Evolutionary conservation across 805 yeast genomes (phyloP).

Genomic region (Pichia occidentalis): DNA sequence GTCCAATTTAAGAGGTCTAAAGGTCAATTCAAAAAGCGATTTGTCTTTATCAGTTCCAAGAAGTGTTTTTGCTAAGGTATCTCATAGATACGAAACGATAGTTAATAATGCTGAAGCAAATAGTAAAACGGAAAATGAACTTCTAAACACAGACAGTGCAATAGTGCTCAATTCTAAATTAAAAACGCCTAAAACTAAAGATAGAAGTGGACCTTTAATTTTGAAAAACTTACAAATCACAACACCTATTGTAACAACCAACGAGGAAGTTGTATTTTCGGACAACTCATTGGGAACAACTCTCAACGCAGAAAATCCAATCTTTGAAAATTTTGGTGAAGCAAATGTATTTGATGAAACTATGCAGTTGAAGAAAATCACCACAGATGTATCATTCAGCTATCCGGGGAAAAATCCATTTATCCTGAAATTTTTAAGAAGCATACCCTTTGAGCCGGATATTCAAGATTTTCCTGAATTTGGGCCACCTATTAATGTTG

Average conservation of each 20-base stretch:
- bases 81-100: slow-evolving; percentile 13
- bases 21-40: not conserved
- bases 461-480: slow-evolving; percentile 61
- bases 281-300: not conserved
- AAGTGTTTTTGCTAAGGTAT: slow-evolving; percentile 45
- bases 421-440: slow-evolving; percentile 49
- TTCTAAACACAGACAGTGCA: not conserved
- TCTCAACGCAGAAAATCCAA: slow-evolving; percentile 1
- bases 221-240: slow-evolving; percentile 5
- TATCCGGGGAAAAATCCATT: slow-evolving; percentile 65
- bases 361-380: slow-evolving; percentile 19
- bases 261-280: slow-evolving; percentile 20
- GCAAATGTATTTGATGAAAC: slow-evolving; percentile 25
- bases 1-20: slow-evolving; percentile 14
- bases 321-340: slow-evolving; percentile 19
- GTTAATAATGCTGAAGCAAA: not conserved
- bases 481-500: slow-evolving; percentile 32
- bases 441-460: slow-evolving; percentile 49
- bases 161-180: not conserved
- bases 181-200: not conserved
- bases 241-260: slow-evolving; percentile 7
- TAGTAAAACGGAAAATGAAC: not conserved
- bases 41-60: slow-evolving; percentile 36
- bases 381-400: slow-evolving; percentile 37
- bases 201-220: not conserved